Percentiles rank a stretch among this genome's conserved stretches.
Evolutionary conservation across 2,329 filamentous ascomycete genomes (phyloP).

Genomic region (Truncatella angustata): DNA sequence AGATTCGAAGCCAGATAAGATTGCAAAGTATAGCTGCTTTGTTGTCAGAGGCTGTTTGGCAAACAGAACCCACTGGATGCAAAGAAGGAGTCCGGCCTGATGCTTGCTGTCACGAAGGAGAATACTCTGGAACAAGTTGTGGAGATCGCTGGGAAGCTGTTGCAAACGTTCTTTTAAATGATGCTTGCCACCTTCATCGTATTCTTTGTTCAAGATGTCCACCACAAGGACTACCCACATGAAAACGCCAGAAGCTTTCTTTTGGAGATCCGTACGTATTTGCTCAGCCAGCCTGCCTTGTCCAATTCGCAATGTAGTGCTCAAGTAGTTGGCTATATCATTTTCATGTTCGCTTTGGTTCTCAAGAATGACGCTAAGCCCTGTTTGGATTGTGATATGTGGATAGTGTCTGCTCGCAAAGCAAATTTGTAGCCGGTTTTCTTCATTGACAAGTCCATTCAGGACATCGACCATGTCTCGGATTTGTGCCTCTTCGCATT

Average conservation of each 20-base stretch:
- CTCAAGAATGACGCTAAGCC: constrained; percentile 20
- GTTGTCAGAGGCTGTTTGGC: constrained; percentile 31
- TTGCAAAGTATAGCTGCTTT: constrained; percentile 36
- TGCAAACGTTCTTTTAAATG: constrained; percentile 26
- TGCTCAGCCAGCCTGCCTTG: too few species aligned
- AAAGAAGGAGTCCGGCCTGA: constrained; percentile 28
- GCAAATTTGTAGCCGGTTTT: neutral
- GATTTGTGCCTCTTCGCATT: constrained; percentile 4
- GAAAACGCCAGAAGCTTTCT: constrained; percentile 38
- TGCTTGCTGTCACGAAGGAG: constrained; percentile 32
- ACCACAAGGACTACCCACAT: constrained; percentile 23
- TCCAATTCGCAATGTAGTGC: constrained; percentile 20
- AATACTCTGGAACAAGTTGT: constrained; percentile 40
- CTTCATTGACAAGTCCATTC: neutral
- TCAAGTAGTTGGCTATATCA: constrained; percentile 25
- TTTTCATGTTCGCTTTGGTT: constrained; percentile 14
- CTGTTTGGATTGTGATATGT: constrained; percentile 29
- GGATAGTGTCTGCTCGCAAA: constrained; percentile 39
- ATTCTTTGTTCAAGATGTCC: constrained; percentile 34
- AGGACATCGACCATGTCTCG: constrained; percentile 9
- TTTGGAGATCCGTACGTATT: constrained; percentile 13
- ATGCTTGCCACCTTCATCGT: constrained; percentile 17
- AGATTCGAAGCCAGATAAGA: constrained; percentile 23
- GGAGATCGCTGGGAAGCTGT: constrained; percentile 36
- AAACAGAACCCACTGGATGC: constrained; percentile 40